Evolutionary conservation across 768 basidiomycete species (phyloP).

Genomic region (Tephrocybe sp.): DNA sequence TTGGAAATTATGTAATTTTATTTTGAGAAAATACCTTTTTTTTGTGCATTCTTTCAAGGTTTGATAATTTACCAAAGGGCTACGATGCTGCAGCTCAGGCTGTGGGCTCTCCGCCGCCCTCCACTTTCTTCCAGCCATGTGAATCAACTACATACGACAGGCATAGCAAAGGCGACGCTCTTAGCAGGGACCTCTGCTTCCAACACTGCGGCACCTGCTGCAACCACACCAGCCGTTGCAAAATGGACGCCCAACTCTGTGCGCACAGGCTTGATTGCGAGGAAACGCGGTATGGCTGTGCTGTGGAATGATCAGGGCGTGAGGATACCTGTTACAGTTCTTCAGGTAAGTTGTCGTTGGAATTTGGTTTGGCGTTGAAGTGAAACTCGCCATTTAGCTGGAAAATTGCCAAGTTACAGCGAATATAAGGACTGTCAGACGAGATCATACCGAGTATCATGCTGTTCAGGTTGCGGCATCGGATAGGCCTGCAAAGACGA

Average conservation of each 20-base stretch:
- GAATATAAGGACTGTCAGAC: constrained; percentile 63
- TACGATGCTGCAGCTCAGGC: constrained; percentile 46
- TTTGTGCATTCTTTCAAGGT: constrained; percentile 8
- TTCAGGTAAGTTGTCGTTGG: constrained; percentile 63
- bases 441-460: constrained; percentile 73
- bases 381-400: constrained; percentile 43
- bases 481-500: constrained; percentile 67
- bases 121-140: constrained; percentile 25
- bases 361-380: background rate
- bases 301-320: constrained; percentile 91
- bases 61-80: no score
- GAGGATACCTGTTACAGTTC: constrained; percentile 86
- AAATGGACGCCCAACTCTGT: constrained; percentile 87
- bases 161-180: constrained; percentile 27
- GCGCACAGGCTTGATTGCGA: constrained; percentile 89
- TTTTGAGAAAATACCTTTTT: background rate
- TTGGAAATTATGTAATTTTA: no score
- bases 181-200: constrained; percentile 29
- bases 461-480: constrained; percentile 93
- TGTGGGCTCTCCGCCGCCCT: constrained; percentile 44
- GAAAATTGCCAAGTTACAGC: constrained; percentile 90
- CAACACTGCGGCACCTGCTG: constrained; percentile 18
- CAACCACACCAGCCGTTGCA: no score
- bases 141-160: constrained; percentile 46
- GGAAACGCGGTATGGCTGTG: constrained; percentile 94